phyloP scores from a whole-genome alignment of 1,139 yeast genomes.

The Suhomyces anneliseae region DNA sequence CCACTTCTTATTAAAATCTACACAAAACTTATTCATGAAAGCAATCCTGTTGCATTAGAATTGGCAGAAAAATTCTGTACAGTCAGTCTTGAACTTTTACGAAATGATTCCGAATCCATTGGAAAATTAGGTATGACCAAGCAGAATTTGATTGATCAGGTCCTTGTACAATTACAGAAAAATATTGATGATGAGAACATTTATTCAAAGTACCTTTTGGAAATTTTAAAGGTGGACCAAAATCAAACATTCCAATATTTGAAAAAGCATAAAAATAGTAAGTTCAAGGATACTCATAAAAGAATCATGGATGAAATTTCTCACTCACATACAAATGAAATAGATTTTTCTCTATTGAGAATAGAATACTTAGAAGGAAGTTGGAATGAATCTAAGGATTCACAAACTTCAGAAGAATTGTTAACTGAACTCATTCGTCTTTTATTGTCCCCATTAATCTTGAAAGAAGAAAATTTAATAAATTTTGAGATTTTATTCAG shows the following conservation, averaged over 20 bases:
- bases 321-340: slow-evolving; percentile 18
- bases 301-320: slow-evolving; percentile 35
- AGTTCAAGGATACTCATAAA: slow-evolving; percentile 30
- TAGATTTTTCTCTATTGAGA: slow-evolving; percentile 30
- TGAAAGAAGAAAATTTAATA: slow-evolving; percentile 19
- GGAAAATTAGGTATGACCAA: not conserved
- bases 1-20: slow-evolving; percentile 7
- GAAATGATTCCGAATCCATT: not conserved
- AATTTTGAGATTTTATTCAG: slow-evolving; percentile 28
- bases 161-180: slow-evolving; percentile 16
- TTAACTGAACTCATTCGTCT: slow-evolving; percentile 14
- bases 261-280: slow-evolving; percentile 25
- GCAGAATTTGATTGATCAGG: slow-evolving; percentile 11
- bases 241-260: slow-evolving; percentile 32
- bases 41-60: not conserved
- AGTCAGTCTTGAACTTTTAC: slow-evolving; percentile 8
- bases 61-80: slow-evolving; percentile 11
- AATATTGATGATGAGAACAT: slow-evolving; percentile 22
- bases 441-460: slow-evolving; percentile 11
- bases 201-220: slow-evolving; percentile 31
- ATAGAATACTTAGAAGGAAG: slow-evolving; percentile 39
- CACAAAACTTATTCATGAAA: not conserved
- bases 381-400: slow-evolving; percentile 19
- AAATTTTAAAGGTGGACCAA: slow-evolving; percentile 31
- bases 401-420: slow-evolving; percentile 15